Percentiles rank a stretch among this genome's conserved stretches.
phyloP scores from a whole-genome alignment of 2,329 filamentous ascomycete species.

The Polytolypa hystricis region DNA sequence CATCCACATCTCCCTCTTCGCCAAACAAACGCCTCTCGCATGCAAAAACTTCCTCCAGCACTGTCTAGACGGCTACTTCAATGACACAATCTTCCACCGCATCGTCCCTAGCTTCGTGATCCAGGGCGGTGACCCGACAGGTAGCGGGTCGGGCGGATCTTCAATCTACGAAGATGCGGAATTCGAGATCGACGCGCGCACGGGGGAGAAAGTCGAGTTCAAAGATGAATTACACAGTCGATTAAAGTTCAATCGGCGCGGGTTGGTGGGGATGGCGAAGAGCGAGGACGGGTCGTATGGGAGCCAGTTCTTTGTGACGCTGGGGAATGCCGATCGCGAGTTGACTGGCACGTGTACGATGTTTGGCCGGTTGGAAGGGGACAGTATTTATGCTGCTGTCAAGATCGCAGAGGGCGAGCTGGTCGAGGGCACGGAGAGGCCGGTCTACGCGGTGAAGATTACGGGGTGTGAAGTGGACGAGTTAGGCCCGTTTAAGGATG shows the following conservation, averaged over 20 bases:
- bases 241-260: constrained; percentile 83
- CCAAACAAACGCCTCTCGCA: constrained; percentile 82
- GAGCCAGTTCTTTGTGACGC: constrained; percentile 93
- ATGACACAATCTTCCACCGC: constrained; percentile 86
- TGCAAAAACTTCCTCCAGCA: constrained; percentile 94
- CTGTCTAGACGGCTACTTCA: constrained; percentile 91
- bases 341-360: constrained; percentile 82
- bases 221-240: constrained; percentile 86
- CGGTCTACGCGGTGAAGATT: constrained; percentile 75
- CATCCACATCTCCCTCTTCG: constrained; percentile 84
- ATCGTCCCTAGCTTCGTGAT: constrained; percentile 85
- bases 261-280: constrained; percentile 93
- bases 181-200: constrained; percentile 43
- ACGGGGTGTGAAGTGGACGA: constrained; percentile 35
- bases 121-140: constrained; percentile 89
- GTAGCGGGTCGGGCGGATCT: constrained; percentile 82
- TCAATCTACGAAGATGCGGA: constrained; percentile 71
- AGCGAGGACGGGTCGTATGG: constrained; percentile 62
- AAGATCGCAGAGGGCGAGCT: constrained; percentile 87
- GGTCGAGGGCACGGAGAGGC: constrained; percentile 65
- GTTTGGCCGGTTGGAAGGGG: constrained; percentile 83
- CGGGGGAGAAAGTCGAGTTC: constrained; percentile 53
- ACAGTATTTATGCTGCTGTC: constrained; percentile 91
- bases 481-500: constrained; percentile 34
- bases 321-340: constrained; percentile 69